phyloP scores from a whole-genome alignment of 2,329 filamentous ascomycete genomes.

The Cladorrhinum sp. region DNA sequence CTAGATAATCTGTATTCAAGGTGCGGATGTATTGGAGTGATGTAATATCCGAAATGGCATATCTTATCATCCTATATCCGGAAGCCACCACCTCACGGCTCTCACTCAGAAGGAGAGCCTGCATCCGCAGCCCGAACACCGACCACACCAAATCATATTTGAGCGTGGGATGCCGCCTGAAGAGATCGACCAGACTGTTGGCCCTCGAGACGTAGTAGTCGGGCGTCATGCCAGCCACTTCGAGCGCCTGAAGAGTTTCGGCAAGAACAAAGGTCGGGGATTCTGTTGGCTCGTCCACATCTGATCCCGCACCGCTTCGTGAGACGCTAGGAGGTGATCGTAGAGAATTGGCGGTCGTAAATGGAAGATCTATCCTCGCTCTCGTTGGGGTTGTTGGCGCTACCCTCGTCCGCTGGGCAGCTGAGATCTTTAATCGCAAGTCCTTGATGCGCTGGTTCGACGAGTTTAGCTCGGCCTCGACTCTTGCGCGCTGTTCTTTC shows the following conservation, averaged over 20 bases:
- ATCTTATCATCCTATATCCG: constrained; percentile 88
- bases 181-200: constrained; percentile 92
- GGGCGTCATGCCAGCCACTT: constrained; percentile 79
- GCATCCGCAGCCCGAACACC: constrained; percentile 88
- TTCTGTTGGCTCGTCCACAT: constrained; percentile 68
- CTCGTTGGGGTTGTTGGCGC: constrained; percentile 53
- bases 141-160: constrained; percentile 98
- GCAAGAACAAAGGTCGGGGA: constrained; percentile 89
- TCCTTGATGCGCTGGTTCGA: constrained; percentile 73
- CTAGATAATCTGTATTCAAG: constrained; percentile 87
- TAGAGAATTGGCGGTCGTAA: constrained; percentile 43
- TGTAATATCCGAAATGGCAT: constrained; percentile 87
- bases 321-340: constrained; percentile 58
- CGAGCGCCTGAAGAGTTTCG: constrained; percentile 85
- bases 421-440: constrained; percentile 58
- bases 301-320: constrained; percentile 55
- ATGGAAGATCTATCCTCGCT: constrained; percentile 46
- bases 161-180: constrained; percentile 85
- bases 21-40: constrained; percentile 85
- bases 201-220: constrained; percentile 95
- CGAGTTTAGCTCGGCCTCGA: constrained; percentile 85
- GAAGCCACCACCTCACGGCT: constrained; percentile 94
- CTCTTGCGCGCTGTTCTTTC: constrained; percentile 74
- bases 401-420: constrained; percentile 51
- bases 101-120: constrained; percentile 93